Evolutionary conservation across 164 flowering plant species (phyloP).

Genomic region (Vitis riparia): DNA sequence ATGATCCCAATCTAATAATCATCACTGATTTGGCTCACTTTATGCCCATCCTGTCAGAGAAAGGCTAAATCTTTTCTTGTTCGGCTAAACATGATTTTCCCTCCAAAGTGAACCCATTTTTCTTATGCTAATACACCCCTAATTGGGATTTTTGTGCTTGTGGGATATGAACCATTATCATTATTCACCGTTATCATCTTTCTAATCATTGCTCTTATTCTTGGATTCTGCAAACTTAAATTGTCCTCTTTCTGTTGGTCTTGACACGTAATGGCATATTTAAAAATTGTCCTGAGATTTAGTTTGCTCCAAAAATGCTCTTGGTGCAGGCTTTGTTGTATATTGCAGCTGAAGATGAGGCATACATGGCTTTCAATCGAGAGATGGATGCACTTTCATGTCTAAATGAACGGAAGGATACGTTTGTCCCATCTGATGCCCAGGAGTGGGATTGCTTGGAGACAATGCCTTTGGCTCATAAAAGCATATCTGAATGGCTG

Average conservation of each 20-base stretch:
- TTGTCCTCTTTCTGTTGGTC: too few relatives aligned
- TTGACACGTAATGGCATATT: too few relatives aligned
- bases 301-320: conserved; percentile 3
- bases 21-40: background rate
- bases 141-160: too few relatives aligned
- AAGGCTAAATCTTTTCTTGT: too few relatives aligned
- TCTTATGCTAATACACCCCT: too few relatives aligned
- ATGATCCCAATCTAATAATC: background rate
- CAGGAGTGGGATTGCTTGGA: conserved; percentile 47
- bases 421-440: conserved; percentile 17
- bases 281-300: background rate
- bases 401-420: conserved; percentile 43
- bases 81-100: too few relatives aligned
- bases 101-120: too few relatives aligned
- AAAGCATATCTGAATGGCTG: conserved; percentile 53
- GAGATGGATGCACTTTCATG: conserved; percentile 51
- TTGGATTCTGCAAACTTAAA: too few relatives aligned
- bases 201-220: too few relatives aligned
- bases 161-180: too few relatives aligned
- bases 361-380: conserved; percentile 49
- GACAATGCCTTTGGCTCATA: conserved; percentile 56
- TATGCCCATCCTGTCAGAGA: background rate
- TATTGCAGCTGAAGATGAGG: conserved; percentile 78
- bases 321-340: conserved; percentile 50
- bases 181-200: too few relatives aligned